A percentile compares a stretch with the other conserved stretches of the same genome.
These are phyloP conservation scores for Cyberlindnera euphorbiae DNA, from an alignment of 805 yeast genomes.

Conservation along the genomic window DNA sequence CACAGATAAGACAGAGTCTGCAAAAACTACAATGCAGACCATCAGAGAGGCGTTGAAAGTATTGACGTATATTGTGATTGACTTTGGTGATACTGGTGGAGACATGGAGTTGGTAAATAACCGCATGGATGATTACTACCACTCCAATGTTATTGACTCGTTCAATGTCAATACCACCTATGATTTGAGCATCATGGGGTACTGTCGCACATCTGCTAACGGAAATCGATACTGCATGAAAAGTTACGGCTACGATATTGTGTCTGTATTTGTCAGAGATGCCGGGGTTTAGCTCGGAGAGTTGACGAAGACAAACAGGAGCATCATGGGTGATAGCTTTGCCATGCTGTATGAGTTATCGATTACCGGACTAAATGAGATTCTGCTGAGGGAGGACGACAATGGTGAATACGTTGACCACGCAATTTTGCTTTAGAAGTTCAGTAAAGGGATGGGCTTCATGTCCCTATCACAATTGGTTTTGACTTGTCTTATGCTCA, in stretches of 20 bases:
- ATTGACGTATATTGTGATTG: slow-evolving; percentile 41
- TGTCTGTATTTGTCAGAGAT: slow-evolving; percentile 44
- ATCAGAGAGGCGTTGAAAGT: slow-evolving; percentile 40
- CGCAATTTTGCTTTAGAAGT: slow-evolving; percentile 24
- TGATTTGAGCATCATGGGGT: slow-evolving; percentile 43
- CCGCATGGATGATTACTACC: slow-evolving; percentile 24
- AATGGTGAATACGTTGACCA: slow-evolving; percentile 20
- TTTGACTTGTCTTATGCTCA: slow-evolving; percentile 3
- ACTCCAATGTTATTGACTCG: slow-evolving; percentile 37
- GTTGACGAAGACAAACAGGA: slow-evolving; percentile 37
- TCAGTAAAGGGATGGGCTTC: slow-evolving; percentile 24
- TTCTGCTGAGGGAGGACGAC: slow-evolving; percentile 17
- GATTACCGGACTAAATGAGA: slow-evolving; percentile 25
- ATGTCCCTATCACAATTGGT: slow-evolving; percentile 12
- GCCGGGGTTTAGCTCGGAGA: slow-evolving; percentile 42
- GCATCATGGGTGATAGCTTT: slow-evolving; percentile 36
- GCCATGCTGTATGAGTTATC: slow-evolving; percentile 35
- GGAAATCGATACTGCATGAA: slow-evolving; percentile 28
- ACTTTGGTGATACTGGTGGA: slow-evolving; percentile 30
- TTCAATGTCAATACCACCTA: slow-evolving; percentile 39
- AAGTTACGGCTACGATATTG: slow-evolving; percentile 42
- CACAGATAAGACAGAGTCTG: slow-evolving; percentile 32
- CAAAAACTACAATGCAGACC: slow-evolving; percentile 29
- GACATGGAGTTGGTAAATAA: slow-evolving; percentile 19
- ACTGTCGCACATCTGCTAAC: slow-evolving; percentile 36